phyloP scores from a whole-genome alignment of 2,329 filamentous ascomycete genomes.

The Apiospora sp. region DNA sequence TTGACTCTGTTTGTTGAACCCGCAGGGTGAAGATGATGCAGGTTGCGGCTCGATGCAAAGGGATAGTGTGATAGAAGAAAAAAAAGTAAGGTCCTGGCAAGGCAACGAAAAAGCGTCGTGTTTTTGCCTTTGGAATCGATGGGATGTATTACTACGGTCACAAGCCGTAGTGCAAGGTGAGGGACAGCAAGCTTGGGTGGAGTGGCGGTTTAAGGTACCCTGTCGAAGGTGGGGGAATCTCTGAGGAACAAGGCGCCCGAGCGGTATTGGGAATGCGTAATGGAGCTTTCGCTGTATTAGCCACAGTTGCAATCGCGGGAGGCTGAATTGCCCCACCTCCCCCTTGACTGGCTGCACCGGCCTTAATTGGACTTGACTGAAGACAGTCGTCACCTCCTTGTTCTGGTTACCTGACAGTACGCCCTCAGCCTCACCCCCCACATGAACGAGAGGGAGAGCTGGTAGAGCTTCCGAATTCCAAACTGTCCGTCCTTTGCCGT shows the following conservation, averaged over 20 bases:
- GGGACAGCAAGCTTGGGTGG: slow-evolving; percentile 16
- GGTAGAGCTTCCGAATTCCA: slow-evolving; percentile 6
- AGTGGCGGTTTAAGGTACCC: slow-evolving; percentile 17
- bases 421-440: slow-evolving; percentile 20
- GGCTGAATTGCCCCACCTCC: slow-evolving; percentile 13
- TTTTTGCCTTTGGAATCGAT: slow-evolving; percentile 10
- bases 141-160: background rate
- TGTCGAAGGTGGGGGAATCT: slow-evolving; percentile 21
- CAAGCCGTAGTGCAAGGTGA: slow-evolving; percentile 4
- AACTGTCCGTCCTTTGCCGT: slow-evolving; percentile 10
- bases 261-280: background rate
- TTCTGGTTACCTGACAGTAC: background rate
- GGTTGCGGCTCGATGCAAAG: background rate
- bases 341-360: background rate
- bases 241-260: no score
- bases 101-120: slow-evolving; percentile 22
- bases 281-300: background rate
- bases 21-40: background rate
- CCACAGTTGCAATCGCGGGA: background rate
- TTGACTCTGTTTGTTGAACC: background rate
- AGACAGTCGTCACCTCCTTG: slow-evolving; percentile 15
- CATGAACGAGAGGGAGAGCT: slow-evolving; percentile 16
- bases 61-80: background rate
- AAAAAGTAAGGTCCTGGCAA: background rate
- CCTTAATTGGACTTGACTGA: slow-evolving; percentile 4